phyloP scores from a whole-genome alignment of 257 asterid species.

The Solanum peruvianum region DNA sequence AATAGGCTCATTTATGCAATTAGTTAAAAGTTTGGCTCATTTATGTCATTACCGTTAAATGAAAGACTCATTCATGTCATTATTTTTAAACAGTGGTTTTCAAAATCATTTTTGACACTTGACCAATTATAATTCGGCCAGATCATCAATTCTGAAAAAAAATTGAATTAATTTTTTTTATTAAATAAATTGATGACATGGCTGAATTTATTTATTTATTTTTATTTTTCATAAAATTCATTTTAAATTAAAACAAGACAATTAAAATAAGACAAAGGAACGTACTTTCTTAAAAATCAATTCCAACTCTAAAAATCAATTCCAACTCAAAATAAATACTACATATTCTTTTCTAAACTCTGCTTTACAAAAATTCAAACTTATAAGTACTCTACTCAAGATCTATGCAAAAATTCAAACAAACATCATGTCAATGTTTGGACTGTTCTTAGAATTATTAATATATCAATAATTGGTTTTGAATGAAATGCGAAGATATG shows the following conservation, averaged over 20 bases:
- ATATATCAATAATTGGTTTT: neutral
- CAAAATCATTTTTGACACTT: too few species aligned
- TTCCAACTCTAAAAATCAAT: neutral
- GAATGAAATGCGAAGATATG: neutral
- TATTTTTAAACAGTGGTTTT: too few species aligned
- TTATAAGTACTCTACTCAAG: neutral
- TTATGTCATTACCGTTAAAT: too few species aligned
- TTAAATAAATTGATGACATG: too few species aligned
- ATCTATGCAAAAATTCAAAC: neutral
- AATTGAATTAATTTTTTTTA: too few species aligned
- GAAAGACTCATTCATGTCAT: too few species aligned
- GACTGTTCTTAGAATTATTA: neutral
- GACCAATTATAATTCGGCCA: too few species aligned
- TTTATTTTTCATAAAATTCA: fast-evolving
- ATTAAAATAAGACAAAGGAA: fast-evolving
- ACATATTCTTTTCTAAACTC: neutral
- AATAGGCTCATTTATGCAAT: too few species aligned
- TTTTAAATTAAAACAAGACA: too few species aligned
- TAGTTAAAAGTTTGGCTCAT: too few species aligned
- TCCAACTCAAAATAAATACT: neutral
- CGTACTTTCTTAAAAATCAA: neutral
- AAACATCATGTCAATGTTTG: neutral
- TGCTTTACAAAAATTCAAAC: neutral
- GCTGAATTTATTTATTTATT: too few species aligned
- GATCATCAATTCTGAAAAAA: too few species aligned